Base-by-base conservation (phyloP, 2,329 filamentous ascomycete genomes). In the Botrytis aclada region DNA sequence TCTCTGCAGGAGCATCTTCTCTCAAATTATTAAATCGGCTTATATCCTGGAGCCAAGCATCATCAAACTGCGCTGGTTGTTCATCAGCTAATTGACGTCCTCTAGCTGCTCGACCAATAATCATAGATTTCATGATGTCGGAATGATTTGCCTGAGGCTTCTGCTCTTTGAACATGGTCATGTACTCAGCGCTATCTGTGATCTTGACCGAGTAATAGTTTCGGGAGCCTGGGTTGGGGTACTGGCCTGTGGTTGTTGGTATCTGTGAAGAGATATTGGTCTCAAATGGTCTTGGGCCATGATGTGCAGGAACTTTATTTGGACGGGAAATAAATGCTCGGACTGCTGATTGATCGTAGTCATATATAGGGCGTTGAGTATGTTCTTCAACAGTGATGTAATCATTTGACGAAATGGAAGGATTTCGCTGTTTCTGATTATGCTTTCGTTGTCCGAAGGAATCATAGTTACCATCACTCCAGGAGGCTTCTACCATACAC, bases 1-100 rank as follows among this genome's bases (percentile, higher is more conserved):
- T 56, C 1, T n/a, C 6, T 1, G n/a, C 1, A n/a, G 47, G 6
- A 51, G 0, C 1, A 56, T 29, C 14, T 1, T n/a, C 14, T 18
- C 14, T 56, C 14, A 7, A 56, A 29, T 29, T 29, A 29, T 5
- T 3, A 14, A n/a, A 29, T 7, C 29, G 2, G 8, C 14, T 56
- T 3, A 56, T 12, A 56, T 14, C 2, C 14, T 56, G 14, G 7
- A 56, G 29, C 6, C 6, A 18, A 8, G 6, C 14, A 29, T 9
- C 0, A 18, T 8, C 14, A 18, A 56, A 9, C 0, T n/a, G 16
- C 18, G 1, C n/a, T 18, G 51, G 51, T 3, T 56, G 51, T 56
- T n/a, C 8, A 29, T 3, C 14, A 16, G n/a, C 14, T 56, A 29
- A 14, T 1, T 29, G 51, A 29, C n/a, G n/a, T 29, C n/a, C 25